phyloP scores from a whole-genome alignment of 1,284 basidiomycete genomes.

The Chalciporus sp. region DNA sequence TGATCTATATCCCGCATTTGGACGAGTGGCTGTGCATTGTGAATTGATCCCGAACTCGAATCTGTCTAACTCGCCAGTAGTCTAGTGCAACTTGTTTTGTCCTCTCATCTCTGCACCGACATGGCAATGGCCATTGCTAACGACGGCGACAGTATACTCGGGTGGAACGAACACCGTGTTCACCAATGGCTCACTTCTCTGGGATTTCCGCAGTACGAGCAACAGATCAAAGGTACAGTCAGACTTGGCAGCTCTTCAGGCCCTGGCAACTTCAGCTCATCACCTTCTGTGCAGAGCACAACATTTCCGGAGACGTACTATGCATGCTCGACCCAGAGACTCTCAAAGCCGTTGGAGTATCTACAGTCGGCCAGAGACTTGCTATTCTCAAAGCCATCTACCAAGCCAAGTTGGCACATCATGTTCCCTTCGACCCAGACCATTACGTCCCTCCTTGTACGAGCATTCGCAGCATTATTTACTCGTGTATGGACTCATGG shows the following conservation, averaged over 20 bases:
- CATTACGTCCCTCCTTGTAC: conserved; percentile 90
- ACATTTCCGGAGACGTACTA: conserved; percentile 87
- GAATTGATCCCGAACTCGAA: background rate
- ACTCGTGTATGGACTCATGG: conserved; percentile 14
- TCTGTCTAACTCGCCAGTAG: background rate
- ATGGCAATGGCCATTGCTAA: conserved; percentile 39
- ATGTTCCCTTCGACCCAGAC: conserved; percentile 81
- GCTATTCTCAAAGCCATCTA: conserved; percentile 90
- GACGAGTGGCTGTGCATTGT: background rate
- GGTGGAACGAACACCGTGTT: conserved; percentile 86
- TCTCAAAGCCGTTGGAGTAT: conserved; percentile 83
- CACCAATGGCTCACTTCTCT: conserved; percentile 73
- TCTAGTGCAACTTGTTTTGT: conserved; percentile 3
- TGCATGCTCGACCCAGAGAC: conserved; percentile 79
- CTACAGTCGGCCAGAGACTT: conserved; percentile 85
- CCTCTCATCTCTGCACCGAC: conserved; percentile 6
- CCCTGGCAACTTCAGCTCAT: conserved; percentile 6
- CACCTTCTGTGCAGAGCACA: conserved; percentile 65
- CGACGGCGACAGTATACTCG: conserved; percentile 54
- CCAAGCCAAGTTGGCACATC: conserved; percentile 80
- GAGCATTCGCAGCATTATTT: conserved; percentile 27
- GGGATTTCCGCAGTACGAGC: conserved; percentile 82
- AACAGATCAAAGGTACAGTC: conserved; percentile 60
- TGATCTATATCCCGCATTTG: conserved; percentile 10
- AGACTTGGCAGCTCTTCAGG: background rate